Conservation (phyloP, 805 yeast species). For the Saturnispora zaruensis region DNA sequence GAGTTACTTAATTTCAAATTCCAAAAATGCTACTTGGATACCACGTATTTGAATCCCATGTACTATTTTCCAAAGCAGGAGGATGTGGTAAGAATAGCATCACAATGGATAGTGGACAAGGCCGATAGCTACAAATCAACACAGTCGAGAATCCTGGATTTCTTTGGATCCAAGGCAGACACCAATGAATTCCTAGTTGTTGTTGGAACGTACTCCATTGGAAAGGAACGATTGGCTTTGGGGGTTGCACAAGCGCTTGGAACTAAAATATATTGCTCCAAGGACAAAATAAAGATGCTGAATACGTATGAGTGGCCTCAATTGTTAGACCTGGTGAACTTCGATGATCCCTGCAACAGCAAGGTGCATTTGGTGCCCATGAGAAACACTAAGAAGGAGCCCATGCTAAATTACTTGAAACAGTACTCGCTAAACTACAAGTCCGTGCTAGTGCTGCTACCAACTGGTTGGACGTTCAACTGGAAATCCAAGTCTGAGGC, state of each 20-base stretch:
- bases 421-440: conserved; percentile 40
- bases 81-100: conserved; percentile 52
- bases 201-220: conserved; percentile 87
- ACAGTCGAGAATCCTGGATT: conserved; percentile 33
- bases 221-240: conserved; percentile 81
- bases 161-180: conserved; percentile 11
- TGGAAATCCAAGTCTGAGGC: background rate
- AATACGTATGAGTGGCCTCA: conserved; percentile 38
- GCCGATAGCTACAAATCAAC: conserved; percentile 17
- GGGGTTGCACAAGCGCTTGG: conserved; percentile 44
- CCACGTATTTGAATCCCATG: conserved; percentile 74
- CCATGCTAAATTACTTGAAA: conserved; percentile 43
- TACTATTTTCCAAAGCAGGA: conserved; percentile 75
- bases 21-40: conserved; percentile 73
- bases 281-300: conserved; percentile 39
- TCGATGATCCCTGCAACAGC: conserved; percentile 37
- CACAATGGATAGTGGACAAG: conserved; percentile 37
- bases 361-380: conserved; percentile 71
- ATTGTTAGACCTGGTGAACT: conserved; percentile 31
- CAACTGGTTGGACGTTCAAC: conserved; percentile 86
- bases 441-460: conserved; percentile 62
- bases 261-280: conserved; percentile 48
- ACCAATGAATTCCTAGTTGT: conserved; percentile 36
- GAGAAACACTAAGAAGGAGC: conserved; percentile 40
- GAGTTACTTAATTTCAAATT: conserved; percentile 30